Evolutionary conservation across 2,329 filamentous ascomycete genomes (phyloP), one percentile per base, ranked within the genome.

Genomic region (Cladosporium colombiae): DNA sequence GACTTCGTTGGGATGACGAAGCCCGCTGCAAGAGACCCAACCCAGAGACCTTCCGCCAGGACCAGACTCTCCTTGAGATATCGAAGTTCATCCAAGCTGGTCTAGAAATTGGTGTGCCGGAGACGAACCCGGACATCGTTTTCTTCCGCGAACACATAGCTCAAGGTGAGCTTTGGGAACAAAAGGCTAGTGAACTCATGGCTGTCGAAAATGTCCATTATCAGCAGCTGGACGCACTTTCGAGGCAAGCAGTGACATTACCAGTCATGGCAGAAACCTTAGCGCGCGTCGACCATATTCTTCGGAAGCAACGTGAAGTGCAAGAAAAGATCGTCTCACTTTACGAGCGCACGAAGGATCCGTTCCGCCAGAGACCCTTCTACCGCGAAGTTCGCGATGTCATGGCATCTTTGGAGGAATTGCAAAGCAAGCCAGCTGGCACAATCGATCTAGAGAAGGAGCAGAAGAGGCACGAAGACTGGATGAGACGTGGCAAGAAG

Each of bases 401-500:
- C 11, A 92, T 95, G 82, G 92, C 93, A 73, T 90, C 90, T 67
- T 81, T 99, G 14, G 91, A 92, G 66, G 92, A 95, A 62, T 84
- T 98, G 11, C 96, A 97, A 72, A 96, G 92, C 69, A 97, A 97
- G 75, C 95, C 95, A 0, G 87, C 86, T 49, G 95, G 95, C 2
- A 96, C 94, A 0, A 85, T 96, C 37, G 95, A 99, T 73, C 85
- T 99, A 5, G 95, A 99, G 75, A 93, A 92, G 69, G 93, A 98
- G 77, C 91, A 95, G 70, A 96, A 95, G 75, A 88, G 92, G 8
- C 95, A 98, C 71, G 95, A 99, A 76, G 95, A 99, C 77, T 99
- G 95, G 95, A 99, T 99, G 94, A 87, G 95, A 35, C 92, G 92
- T 74, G 95, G 95, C 60, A 99, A 99, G 81, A 97, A 97, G 77